These are phyloP conservation scores for Chrysoporthe deuterocubensis DNA, from an alignment of 2,329 filamentous ascomycete species.

Conservation along the genomic window DNA sequence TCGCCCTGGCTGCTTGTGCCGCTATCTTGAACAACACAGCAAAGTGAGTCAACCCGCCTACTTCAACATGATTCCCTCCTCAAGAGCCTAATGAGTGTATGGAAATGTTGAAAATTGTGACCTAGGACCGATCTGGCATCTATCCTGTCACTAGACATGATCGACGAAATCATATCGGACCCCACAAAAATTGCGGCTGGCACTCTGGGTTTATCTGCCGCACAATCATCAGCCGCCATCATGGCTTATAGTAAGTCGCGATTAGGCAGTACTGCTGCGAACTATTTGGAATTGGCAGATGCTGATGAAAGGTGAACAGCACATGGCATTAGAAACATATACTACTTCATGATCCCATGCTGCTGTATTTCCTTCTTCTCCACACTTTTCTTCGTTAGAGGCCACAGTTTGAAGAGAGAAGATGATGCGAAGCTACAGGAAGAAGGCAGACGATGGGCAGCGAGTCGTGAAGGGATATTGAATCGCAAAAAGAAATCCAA, in stretches of 20 bases:
- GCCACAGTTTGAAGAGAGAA: constrained; percentile 23
- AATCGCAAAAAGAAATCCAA: constrained; percentile 1
- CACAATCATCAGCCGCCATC: constrained; percentile 7
- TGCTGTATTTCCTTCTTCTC: constrained; percentile 20
- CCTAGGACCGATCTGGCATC: background rate
- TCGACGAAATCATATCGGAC: constrained; percentile 13
- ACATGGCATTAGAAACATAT: constrained; percentile 25
- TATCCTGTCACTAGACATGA: background rate
- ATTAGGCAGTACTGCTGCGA: background rate
- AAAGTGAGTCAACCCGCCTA: background rate
- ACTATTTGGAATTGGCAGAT: background rate
- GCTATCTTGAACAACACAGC: constrained; percentile 22
- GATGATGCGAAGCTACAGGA: constrained; percentile 25
- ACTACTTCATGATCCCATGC: constrained; percentile 24
- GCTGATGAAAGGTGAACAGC: constrained; percentile 12
- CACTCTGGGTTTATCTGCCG: constrained; percentile 14
- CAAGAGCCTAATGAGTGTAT: background rate
- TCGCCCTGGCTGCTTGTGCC: constrained; percentile 21
- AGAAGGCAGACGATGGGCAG: constrained; percentile 22
- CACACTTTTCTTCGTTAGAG: constrained; percentile 16
- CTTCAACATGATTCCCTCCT: background rate
- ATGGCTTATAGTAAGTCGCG: constrained; percentile 22
- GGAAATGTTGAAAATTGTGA: no score
- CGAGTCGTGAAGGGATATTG: constrained; percentile 4
- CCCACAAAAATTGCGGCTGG: constrained; percentile 9